These are phyloP conservation scores for Coemansia sp. DNA, from an alignment of 192 early-diverging fungal species.

Conservation along the genomic window DNA sequence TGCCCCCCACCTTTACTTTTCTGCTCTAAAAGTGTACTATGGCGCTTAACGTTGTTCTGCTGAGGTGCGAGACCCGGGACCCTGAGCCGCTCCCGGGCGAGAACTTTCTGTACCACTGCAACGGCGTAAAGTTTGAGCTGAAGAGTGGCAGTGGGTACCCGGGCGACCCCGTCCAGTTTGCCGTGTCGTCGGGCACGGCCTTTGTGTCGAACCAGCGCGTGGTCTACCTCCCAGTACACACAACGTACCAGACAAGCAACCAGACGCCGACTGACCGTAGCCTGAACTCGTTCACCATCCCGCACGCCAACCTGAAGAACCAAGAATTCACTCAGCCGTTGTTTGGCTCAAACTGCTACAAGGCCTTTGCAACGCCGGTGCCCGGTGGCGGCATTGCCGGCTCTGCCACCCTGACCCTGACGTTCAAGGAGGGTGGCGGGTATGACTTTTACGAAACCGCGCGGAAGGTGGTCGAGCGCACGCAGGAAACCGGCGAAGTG, in stretches of 20 bases:
- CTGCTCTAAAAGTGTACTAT: conserved; percentile 8
- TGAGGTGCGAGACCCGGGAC: conserved; percentile 30
- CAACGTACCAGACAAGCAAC: conserved; percentile 26
- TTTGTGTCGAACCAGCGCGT: conserved; percentile 47
- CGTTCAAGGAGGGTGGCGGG: conserved; percentile 44
- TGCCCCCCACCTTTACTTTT: too few relatives aligned
- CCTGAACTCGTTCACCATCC: conserved; percentile 33
- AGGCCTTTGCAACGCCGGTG: conserved; percentile 17
- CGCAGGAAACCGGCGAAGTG: conserved; percentile 23
- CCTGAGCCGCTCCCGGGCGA: conserved; percentile 37
- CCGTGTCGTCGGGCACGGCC: conserved; percentile 27
- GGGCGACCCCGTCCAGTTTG: conserved; percentile 9
- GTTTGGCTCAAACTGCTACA: conserved; percentile 38
- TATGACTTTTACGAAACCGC: conserved; percentile 41
- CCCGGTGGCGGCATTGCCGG: conserved; percentile 10
- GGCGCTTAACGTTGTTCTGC: conserved; percentile 43
- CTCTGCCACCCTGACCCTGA: conserved; percentile 9
- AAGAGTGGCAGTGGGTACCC: conserved; percentile 29
- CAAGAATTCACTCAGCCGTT: conserved; percentile 28
- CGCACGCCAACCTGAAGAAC: conserved; percentile 20
- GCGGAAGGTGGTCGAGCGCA: conserved; percentile 30
- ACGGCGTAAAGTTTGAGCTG: conserved; percentile 46
- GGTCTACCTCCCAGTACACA: conserved; percentile 20
- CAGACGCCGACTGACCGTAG: not conserved
- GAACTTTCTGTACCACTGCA: conserved; percentile 49